Evolutionary conservation across 169 alveolate genomes (phyloP), one percentile per base, ranked within the genome.

Genomic region (Sarcocystis neurona): DNA sequence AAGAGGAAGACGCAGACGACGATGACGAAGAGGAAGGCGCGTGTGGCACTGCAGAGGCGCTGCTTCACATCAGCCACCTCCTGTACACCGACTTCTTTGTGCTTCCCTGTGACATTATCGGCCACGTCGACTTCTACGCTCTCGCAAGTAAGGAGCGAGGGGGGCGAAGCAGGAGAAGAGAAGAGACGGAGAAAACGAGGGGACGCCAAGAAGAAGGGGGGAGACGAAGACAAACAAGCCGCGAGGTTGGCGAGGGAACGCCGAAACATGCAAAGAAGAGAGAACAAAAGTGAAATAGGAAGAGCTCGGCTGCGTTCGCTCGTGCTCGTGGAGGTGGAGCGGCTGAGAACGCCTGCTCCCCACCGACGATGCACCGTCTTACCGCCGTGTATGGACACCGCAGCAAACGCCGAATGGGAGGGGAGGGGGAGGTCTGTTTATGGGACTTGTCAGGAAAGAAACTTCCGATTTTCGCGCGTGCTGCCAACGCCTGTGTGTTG

Each of bases 31-130:
- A 87, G 30, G 82, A 79, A 37, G 58, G 79, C 39, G 88, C 78
- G 56, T 87, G 91, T 56, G 91, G 91, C 56, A 87, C 91, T 32
- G 91, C 91, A 63, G 91, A 87, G 47, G 91, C 91, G 8, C 82
- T 87, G 18, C 87, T 48, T 58, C 88, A 87, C n/a, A 87, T 87
- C 48, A 77, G 77, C 20, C 91, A 75, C 70, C 88, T 87, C 34
- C 46, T 87, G 43, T 56, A 75, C 53, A 87, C 91, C 0, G 91
- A 87, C 37, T 87, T 87, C 53, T 75, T 87, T 20, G 91, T 87
- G 20, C 8, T 87, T 30, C 56, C 91, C 37, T 87, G 91, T 84
- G 91, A 87, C 84, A 72, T 87, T 10, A 87, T 87, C 77, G 91
- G 91, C 32, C 72, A 75, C 48, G 91, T 87, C n/a, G 91, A 87